These are phyloP conservation scores for Fusarium sp. DNA, from an alignment of 2,329 filamentous ascomycete species.

Conservation along the genomic window DNA sequence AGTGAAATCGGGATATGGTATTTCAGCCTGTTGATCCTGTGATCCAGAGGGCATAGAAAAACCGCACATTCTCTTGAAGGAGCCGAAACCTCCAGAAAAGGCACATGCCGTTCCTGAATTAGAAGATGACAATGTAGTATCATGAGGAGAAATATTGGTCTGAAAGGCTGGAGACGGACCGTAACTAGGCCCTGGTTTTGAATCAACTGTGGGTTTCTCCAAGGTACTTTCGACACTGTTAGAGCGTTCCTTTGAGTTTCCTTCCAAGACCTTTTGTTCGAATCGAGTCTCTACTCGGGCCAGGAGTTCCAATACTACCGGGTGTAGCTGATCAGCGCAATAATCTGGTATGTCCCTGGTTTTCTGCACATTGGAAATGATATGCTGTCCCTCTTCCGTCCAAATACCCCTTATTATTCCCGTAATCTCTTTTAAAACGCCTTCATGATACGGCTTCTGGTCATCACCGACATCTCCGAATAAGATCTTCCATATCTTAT, in stretches of 20 bases:
- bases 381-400: background rate
- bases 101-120: background rate
- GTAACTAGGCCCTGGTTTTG: background rate
- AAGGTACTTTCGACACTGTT: background rate
- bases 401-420: conserved; percentile 1
- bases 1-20: conserved; percentile 1
- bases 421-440: conserved; percentile 2
- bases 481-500: background rate
- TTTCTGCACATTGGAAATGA: background rate
- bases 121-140: background rate
- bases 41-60: background rate
- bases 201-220: background rate
- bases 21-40: conserved; percentile 1
- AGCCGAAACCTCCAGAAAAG: background rate
- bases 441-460: background rate
- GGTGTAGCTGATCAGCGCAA: background rate
- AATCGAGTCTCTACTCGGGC: background rate
- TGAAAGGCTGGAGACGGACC: background rate
- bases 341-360: background rate
- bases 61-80: background rate
- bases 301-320: background rate
- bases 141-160: background rate
- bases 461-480: background rate
- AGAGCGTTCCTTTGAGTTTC: background rate
- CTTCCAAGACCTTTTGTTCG: background rate